A percentile compares a stretch with the other conserved stretches of the same genome.
Evolutionary conservation across 2,329 filamentous ascomycete genomes (phyloP).

Genomic region (Sclerotiophoma versabilis): DNA sequence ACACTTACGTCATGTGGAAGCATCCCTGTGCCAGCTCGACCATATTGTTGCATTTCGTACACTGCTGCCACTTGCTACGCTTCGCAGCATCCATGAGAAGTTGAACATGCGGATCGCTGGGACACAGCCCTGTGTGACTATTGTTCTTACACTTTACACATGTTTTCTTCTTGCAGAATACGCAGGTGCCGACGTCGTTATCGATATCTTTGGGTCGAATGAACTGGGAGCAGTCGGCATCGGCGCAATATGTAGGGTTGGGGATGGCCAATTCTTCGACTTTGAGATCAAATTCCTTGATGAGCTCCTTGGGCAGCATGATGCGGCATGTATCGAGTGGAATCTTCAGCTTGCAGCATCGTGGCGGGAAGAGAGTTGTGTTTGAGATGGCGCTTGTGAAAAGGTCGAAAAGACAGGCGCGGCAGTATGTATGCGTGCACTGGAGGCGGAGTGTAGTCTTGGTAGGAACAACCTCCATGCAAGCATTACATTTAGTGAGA

Average conservation of each 20-base stretch:
- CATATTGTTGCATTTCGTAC: slow-evolving; percentile 26
- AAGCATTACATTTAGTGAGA: slow-evolving; percentile 6
- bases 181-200: slow-evolving; percentile 16
- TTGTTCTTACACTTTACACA: slow-evolving; percentile 23
- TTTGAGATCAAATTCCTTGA: slow-evolving; percentile 24
- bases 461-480: slow-evolving; percentile 2
- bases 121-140: slow-evolving; percentile 20
- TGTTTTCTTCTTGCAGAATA: slow-evolving; percentile 17
- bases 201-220: slow-evolving; percentile 17
- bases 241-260: slow-evolving; percentile 26
- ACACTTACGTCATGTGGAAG: slow-evolving; percentile 26
- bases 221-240: slow-evolving; percentile 21
- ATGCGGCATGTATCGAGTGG: slow-evolving; percentile 18
- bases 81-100: slow-evolving; percentile 24
- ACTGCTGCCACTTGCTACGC: slow-evolving; percentile 28
- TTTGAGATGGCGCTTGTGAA: slow-evolving; percentile 26
- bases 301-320: slow-evolving; percentile 13
- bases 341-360: slow-evolving; percentile 28
- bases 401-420: slow-evolving; percentile 27
- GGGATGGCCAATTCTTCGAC: slow-evolving; percentile 27
- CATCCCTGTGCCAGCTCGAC: slow-evolving; percentile 24
- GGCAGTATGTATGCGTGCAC: slow-evolving; percentile 34
- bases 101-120: slow-evolving; percentile 21
- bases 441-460: slow-evolving; percentile 10
- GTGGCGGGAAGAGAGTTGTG: slow-evolving; percentile 31